A percentile compares a stretch with the other conserved stretches of the same genome.
phyloP scores from a whole-genome alignment of 371 early-diverging fungal genomes.

The Apophysomyces sp. region DNA sequence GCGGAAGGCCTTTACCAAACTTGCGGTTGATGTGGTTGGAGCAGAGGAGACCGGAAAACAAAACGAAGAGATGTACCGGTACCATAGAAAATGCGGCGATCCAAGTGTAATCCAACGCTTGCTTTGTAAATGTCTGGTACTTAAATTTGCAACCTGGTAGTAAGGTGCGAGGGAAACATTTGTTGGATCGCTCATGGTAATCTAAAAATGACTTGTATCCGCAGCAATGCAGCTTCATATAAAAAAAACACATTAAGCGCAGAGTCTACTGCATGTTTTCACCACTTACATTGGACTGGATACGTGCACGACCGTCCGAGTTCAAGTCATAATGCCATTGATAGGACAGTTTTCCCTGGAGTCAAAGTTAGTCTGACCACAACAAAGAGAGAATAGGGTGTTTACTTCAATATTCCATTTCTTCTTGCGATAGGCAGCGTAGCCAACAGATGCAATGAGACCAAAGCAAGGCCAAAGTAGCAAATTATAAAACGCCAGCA shows the following conservation, averaged over 20 bases:
- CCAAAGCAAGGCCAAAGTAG: constrained; percentile 59
- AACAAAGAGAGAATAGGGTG: background rate
- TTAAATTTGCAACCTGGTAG: constrained; percentile 52
- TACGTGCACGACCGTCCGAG: constrained; percentile 34
- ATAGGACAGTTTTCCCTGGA: constrained; percentile 40
- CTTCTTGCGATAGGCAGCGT: constrained; percentile 48
- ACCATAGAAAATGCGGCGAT: constrained; percentile 51
- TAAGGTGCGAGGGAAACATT: constrained; percentile 59
- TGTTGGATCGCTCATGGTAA: constrained; percentile 54
- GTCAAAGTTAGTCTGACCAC: background rate
- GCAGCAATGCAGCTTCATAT: constrained; percentile 52
- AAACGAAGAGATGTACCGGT: constrained; percentile 47
- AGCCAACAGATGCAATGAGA: constrained; percentile 55
- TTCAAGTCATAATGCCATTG: constrained; percentile 49
- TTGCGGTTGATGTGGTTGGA: constrained; percentile 59
- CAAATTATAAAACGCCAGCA: constrained; percentile 48
- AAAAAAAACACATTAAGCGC: background rate
- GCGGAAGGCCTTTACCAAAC: constrained; percentile 49
- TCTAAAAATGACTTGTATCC: constrained; percentile 55
- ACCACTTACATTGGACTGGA: constrained; percentile 44
- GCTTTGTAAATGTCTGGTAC: constrained; percentile 47
- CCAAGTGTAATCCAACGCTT: constrained; percentile 38
- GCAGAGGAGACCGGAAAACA: constrained; percentile 52
- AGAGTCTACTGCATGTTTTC: no score
- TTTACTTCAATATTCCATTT: constrained; percentile 40